Conservation (phyloP, 1,284 basidiomycete genomes). For the Mycena citricolor region DNA sequence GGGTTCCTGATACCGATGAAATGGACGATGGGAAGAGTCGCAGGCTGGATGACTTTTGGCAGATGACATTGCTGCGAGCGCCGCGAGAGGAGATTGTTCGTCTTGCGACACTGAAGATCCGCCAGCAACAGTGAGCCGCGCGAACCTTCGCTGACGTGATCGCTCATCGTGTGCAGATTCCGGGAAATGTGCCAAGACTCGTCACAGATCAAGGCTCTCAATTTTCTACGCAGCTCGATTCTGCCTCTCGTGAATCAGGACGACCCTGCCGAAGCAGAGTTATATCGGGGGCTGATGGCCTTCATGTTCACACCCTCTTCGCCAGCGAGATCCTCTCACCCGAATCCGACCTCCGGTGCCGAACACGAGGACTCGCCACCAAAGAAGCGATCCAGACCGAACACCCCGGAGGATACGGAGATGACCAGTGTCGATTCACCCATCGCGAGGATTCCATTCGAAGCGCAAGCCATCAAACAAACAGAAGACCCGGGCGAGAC, state of each 20-base stretch:
- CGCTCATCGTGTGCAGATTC: slow-evolving; percentile 48
- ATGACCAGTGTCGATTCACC: slow-evolving; percentile 17
- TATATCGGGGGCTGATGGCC: slow-evolving; percentile 66
- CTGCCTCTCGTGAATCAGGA: slow-evolving; percentile 69
- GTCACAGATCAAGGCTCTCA: slow-evolving; percentile 65
- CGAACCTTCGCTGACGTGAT: not conserved
- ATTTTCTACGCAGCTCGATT: slow-evolving; percentile 69
- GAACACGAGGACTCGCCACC: slow-evolving; percentile 31
- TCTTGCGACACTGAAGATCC: slow-evolving; percentile 56
- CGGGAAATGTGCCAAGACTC: slow-evolving; percentile 72
- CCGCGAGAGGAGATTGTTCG: slow-evolving; percentile 59
- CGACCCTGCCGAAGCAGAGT: slow-evolving; percentile 56
- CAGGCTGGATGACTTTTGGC: slow-evolving; percentile 75
- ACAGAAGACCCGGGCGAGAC: slow-evolving; percentile 30
- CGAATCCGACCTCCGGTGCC: slow-evolving; percentile 20
- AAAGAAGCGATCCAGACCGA: slow-evolving; percentile 38
- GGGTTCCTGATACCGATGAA: slow-evolving; percentile 29
- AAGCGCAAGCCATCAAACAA: slow-evolving; percentile 15
- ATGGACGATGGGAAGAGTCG: slow-evolving; percentile 35
- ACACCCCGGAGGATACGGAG: slow-evolving; percentile 33
- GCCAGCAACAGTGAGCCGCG: slow-evolving; percentile 63
- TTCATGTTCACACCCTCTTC: slow-evolving; percentile 51
- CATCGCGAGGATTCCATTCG: slow-evolving; percentile 20
- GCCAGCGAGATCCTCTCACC: slow-evolving; percentile 19
- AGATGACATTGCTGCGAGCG: slow-evolving; percentile 61